A percentile compares a stretch with the other conserved stretches of the same genome.
phyloP scores from a whole-genome alignment of 2,329 filamentous ascomycete species.

The Pseudocercospora crystallina region DNA sequence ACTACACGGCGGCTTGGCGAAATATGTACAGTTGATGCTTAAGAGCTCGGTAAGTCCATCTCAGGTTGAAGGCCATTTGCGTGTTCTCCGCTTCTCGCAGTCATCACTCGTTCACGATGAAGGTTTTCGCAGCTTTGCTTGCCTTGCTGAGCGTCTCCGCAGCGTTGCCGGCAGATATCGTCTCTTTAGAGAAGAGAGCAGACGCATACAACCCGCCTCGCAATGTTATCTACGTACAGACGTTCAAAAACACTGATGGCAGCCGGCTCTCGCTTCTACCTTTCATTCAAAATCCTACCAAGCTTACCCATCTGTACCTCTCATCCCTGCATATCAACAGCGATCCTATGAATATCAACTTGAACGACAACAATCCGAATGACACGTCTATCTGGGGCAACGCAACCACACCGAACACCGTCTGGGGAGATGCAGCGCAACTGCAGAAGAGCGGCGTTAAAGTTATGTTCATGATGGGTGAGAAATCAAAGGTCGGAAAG shows the following conservation, averaged over 20 bases:
- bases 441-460: slow-evolving; percentile 30
- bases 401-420: slow-evolving; percentile 20
- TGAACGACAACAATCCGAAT: slow-evolving; percentile 32
- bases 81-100: neutral
- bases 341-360: slow-evolving; percentile 26
- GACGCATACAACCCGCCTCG: slow-evolving; percentile 20
- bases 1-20: neutral
- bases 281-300: slow-evolving; percentile 26
- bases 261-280: slow-evolving; percentile 30
- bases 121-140: neutral
- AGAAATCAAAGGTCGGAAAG: no score
- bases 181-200: slow-evolving; percentile 7
- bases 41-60: neutral
- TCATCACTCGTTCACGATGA: neutral
- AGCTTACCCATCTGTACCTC: slow-evolving; percentile 31
- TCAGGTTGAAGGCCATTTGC: neutral
- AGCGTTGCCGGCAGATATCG: slow-evolving; percentile 2
- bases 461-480: slow-evolving; percentile 31
- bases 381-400: neutral
- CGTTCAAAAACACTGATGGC: slow-evolving; percentile 25
- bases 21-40: neutral
- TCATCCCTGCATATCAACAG: slow-evolving; percentile 32
- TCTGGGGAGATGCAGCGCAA: slow-evolving; percentile 28
- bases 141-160: slow-evolving; percentile 7
- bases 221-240: slow-evolving; percentile 31